Evolutionary conservation across 495 filamentous ascomycete species (phyloP).

Genomic region (Hypoxylon rickii): DNA sequence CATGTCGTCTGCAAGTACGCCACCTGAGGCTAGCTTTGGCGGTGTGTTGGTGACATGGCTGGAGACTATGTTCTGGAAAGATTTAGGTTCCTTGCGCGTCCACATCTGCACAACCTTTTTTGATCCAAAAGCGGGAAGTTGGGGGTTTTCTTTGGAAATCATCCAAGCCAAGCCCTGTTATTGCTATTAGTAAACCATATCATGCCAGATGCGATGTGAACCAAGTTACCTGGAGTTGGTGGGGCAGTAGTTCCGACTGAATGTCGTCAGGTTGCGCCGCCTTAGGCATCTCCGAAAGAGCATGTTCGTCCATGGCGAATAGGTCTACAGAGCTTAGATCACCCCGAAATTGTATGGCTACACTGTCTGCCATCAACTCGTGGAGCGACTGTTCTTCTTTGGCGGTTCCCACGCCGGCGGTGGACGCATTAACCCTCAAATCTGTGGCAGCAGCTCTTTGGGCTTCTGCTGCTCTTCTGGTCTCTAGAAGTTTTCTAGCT

Average conservation of each 20-base stretch:
- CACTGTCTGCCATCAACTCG: constrained; percentile 68
- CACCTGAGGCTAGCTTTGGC: constrained; percentile 74
- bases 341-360: constrained; percentile 58
- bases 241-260: constrained; percentile 70
- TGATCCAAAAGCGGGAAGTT: constrained; percentile 63
- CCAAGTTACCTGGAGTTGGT: constrained; percentile 65
- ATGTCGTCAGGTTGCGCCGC: constrained; percentile 68
- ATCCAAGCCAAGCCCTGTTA: constrained; percentile 81
- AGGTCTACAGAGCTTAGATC: constrained; percentile 69
- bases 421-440: constrained; percentile 37
- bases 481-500: constrained; percentile 52
- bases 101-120: constrained; percentile 78
- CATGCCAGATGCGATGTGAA: not conserved
- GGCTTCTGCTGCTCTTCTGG: constrained; percentile 55
- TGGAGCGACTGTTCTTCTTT: constrained; percentile 49
- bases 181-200: constrained; percentile 19
- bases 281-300: constrained; percentile 73
- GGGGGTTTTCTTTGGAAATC: constrained; percentile 72
- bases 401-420: constrained; percentile 38
- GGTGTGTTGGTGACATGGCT: constrained; percentile 62
- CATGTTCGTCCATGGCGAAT: constrained; percentile 72
- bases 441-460: constrained; percentile 41
- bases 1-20: constrained; percentile 93
- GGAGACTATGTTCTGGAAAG: constrained; percentile 77
- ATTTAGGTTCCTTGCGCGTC: constrained; percentile 59